Evolutionary conservation across 2,329 filamentous ascomycete genomes (phyloP), one percentile per base, ranked within the genome.

Genomic region (Colletotrichum nymphaeae): DNA sequence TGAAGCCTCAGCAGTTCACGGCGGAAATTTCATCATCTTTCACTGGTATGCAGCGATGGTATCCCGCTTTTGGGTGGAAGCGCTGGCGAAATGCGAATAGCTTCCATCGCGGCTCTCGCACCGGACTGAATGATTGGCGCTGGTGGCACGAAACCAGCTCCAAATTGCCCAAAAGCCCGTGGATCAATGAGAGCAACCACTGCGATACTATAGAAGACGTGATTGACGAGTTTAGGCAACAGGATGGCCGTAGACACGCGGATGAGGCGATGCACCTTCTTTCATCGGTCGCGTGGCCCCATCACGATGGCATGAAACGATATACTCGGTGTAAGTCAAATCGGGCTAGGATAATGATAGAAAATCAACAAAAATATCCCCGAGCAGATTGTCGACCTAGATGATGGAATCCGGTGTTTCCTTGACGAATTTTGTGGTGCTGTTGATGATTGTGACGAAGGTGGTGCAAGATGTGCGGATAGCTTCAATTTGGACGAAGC

Each of bases 391-490:
- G 49, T 73, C 70, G 60, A 73, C 70, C 56, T 26, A 65, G 55
- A 73, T 26, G 28, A 73, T 70, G 70, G 46, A 32, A 30, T 49
- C 53, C 9, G n/a, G 35, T 28, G 26, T 57, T 70, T 62, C 30
- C 35, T 42, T 56, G 60, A 70, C 70, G 56, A 9, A 52, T 32
- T 49, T 26, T 46, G 11, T 19, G 60, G 42, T 52, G 56, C 22
- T 60, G 67, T 28, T 35, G 59, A 24, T 62, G 35, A 67, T 65
- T 70, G 60, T 5, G 60, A 62, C 62, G 60, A 53, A 4, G 67
- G 73, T 65, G 69, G 69, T 74, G 73, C 70, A 69, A 63, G 22
- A 71, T 70, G 70, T 71, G 73, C 66, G 73, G 73, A 75, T 75
- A 75, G 73, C 73, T 74, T 75, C 73, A 75, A 70, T 75, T 65